Base-by-base conservation (phyloP, 768 basidiomycete species). In the Crassisporium funariophilum region DNA sequence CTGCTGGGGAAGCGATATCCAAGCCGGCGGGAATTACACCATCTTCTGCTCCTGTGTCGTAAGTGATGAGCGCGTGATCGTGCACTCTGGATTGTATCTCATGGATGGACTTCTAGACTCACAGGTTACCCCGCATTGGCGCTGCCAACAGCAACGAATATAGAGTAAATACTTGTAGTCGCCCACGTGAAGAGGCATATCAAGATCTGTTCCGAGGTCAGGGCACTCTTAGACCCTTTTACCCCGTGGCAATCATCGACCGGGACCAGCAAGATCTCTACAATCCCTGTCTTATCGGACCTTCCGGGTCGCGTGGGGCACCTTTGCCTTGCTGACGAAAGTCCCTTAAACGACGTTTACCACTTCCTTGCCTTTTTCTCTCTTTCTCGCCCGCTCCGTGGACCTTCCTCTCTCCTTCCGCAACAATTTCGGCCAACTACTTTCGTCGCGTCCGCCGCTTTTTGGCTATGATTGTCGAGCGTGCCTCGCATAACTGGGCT, bases 401-500 rank as follows among this genome's bases (percentile, higher is more conserved):
- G 36, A 25, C 38, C 25, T 44, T 41, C 47, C 46, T 21, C 40
- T 20, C 19, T n/a, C 24, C 39, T 7, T 19, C 34, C 17, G 35
- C 44, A 46, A 56, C 38, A 8, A 59, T 59, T 57, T 35, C 52
- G 31, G 40, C 34, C 29, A 16, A 21, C 25, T 41, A 41, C 23
- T 23, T 60, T 41, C 54, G 49, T 38, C 41, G 42, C 13, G 24
- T 51, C 35, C 53, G 46, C 41, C 46, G 51, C 53, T 66, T 57
- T 45, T 47, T 66, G 53, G 60, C 62, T 35, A 72, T 75, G 74
- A 61, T 73, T 48, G 63, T 71, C 44, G 65, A 71, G 50, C 68
- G 67, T 35, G 50, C 68, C 47, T 63, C 68, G 35, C 61, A 64
- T 47, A 64, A 50, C 58, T 75, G 73, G 66, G 80, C 78, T 10